Conservation (phyloP, 1,284 basidiomycete species). For the Pascua sp. region DNA sequence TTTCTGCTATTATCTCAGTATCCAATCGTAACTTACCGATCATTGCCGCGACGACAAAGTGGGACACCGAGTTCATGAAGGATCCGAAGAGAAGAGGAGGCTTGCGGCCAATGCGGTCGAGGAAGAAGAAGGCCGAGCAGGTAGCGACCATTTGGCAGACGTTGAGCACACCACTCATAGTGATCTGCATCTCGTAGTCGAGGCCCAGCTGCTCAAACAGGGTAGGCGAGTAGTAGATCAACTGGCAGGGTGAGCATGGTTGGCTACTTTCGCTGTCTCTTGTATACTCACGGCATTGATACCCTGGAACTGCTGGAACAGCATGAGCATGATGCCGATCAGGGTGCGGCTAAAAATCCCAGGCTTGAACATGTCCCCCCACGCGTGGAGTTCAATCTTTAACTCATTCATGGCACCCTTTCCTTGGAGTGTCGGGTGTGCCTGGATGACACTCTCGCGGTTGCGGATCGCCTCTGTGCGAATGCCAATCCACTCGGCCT, state of each 20-base stretch:
- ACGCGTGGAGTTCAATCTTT: constrained; percentile 19
- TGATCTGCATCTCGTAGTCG: constrained; percentile 30
- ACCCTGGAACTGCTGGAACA: constrained; percentile 34
- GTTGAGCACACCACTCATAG: constrained; percentile 43
- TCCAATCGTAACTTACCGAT: constrained; percentile 7
- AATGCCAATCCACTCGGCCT: constrained; percentile 43
- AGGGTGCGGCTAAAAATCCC: constrained; percentile 19
- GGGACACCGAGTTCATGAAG: constrained; percentile 12
- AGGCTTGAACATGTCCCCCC: constrained; percentile 29
- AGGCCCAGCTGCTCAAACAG: constrained; percentile 42
- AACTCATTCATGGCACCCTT: constrained; percentile 14
- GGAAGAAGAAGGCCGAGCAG: constrained; percentile 35
- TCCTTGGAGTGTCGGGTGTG: constrained; percentile 18
- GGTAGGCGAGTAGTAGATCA: constrained; percentile 36
- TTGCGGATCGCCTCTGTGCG: constrained; percentile 34
- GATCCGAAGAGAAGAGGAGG: constrained; percentile 30
- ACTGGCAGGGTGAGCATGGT: neutral
- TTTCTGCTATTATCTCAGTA: no score
- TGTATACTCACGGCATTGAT: constrained; percentile 22
- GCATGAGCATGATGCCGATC: constrained; percentile 28
- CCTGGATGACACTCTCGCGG: constrained; percentile 13
- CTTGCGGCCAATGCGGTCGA: constrained; percentile 46
- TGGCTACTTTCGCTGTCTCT: no score
- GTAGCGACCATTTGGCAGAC: constrained; percentile 41
- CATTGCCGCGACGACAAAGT: constrained; percentile 30